A percentile compares a stretch with the other conserved stretches of the same genome.
phyloP scores from a whole-genome alignment of 495 filamentous ascomycete species.

The Cudoniella acicularis region DNA sequence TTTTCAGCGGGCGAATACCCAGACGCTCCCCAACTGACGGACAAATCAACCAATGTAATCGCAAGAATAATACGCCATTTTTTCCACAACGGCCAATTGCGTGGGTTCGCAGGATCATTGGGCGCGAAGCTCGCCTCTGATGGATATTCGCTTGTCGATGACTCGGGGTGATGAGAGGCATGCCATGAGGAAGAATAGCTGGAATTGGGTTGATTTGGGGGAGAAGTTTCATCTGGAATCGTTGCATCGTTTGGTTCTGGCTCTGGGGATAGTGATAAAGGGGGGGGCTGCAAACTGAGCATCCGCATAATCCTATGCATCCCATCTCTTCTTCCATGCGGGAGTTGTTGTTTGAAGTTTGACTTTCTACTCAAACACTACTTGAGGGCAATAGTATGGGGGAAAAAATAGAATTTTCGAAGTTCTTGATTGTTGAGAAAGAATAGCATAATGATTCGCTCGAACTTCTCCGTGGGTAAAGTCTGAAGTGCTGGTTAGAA shows the following conservation, averaged over 20 bases:
- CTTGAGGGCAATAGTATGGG: too few species aligned
- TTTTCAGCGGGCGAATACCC: conserved; percentile 39
- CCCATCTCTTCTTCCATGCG: too few species aligned
- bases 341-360: too few species aligned
- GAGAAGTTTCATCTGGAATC: background rate
- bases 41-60: conserved; percentile 42
- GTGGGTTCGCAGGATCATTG: conserved; percentile 40
- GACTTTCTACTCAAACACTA: too few species aligned
- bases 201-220: background rate
- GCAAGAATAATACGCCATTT: conserved; percentile 46
- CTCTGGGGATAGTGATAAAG: background rate
- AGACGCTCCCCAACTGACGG: conserved; percentile 41
- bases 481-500: too few species aligned
- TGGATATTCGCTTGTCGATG: background rate
- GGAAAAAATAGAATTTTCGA: too few species aligned
- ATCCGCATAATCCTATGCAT: too few species aligned
- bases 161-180: background rate
- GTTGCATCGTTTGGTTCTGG: background rate
- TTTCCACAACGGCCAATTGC: conserved; percentile 40
- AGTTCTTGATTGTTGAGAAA: too few species aligned
- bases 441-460: too few species aligned
- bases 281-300: too few species aligned
- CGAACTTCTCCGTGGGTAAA: too few species aligned
- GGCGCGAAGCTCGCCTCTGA: conserved; percentile 25
- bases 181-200: background rate